Conservation (phyloP, 2,329 filamentous ascomycete genomes). For the Talaromyces sp. region DNA sequence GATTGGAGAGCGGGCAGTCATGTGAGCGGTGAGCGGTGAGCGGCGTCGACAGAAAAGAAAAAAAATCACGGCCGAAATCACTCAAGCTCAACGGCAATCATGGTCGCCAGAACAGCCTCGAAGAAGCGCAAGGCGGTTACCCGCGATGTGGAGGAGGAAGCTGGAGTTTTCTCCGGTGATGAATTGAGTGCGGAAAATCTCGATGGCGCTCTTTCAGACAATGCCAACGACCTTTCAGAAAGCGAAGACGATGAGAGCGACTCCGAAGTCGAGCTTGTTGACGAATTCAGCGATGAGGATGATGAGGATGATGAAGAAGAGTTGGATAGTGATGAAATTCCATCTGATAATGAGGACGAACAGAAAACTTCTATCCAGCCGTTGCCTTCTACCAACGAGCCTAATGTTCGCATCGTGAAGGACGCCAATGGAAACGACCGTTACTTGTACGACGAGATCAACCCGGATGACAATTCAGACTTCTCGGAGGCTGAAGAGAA, state of each 20-base stretch:
- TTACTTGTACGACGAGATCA: conserved; percentile 91
- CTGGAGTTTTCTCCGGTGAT: conserved; percentile 60
- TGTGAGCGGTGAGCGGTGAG: conserved; percentile 45
- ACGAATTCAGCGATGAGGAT: conserved; percentile 55
- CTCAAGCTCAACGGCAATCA: conserved; percentile 25
- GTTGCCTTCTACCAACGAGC: conserved; percentile 31
- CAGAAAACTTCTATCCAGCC: conserved; percentile 30
- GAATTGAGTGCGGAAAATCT: conserved; percentile 56
- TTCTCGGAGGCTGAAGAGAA: conserved; percentile 80
- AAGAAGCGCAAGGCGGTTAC: conserved; percentile 69
- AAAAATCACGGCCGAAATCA: conserved; percentile 24
- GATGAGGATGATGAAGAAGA: conserved; percentile 50
- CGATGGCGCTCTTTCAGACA: conserved; percentile 47
- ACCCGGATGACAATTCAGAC: conserved; percentile 94
- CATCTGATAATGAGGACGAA: conserved; percentile 49
- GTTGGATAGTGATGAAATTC: conserved; percentile 55
- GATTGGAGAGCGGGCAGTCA: conserved; percentile 35
- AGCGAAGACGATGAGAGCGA: conserved; percentile 44
- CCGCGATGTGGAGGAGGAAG: conserved; percentile 53
- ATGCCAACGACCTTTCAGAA: conserved; percentile 42
- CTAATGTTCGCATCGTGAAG: conserved; percentile 65
- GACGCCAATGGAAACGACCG: conserved; percentile 90
- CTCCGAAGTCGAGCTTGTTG: conserved; percentile 58
- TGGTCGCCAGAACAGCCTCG: conserved; percentile 43
- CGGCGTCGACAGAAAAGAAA: conserved; percentile 24